Evolutionary conservation across 1,139 yeast species (phyloP).

Genomic region (Geotrichum fermentans): DNA sequence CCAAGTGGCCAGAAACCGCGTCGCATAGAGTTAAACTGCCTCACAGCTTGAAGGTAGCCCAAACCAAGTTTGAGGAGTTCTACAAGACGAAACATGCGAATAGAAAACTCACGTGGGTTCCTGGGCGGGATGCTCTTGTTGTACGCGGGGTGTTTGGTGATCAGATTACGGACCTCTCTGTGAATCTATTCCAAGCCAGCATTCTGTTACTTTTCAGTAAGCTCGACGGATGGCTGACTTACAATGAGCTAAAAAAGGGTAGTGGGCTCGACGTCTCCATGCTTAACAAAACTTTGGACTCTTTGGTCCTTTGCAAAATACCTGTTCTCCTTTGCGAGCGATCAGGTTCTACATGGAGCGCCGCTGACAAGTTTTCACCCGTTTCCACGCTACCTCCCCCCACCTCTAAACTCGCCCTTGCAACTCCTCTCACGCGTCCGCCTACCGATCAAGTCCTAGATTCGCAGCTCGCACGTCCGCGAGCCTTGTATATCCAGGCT

Average conservation of each 20-base stretch:
- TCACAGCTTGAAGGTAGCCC: neutral
- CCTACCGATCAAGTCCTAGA: neutral
- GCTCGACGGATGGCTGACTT: neutral
- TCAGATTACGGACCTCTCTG: slow-evolving; percentile 34
- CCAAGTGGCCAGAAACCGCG: slow-evolving; percentile 1
- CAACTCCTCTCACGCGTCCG: neutral
- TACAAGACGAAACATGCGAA: neutral
- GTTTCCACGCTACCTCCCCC: neutral
- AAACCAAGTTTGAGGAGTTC: neutral
- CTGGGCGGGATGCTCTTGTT: slow-evolving; percentile 33
- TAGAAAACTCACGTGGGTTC: slow-evolving; percentile 35
- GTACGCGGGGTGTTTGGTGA: slow-evolving; percentile 32
- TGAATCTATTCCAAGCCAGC: slow-evolving; percentile 34
- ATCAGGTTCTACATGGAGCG: neutral
- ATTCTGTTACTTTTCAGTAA: slow-evolving; percentile 33
- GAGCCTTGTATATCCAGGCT: slow-evolving; percentile 37
- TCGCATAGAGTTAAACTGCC: neutral
- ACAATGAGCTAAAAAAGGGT: neutral
- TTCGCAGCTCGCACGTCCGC: slow-evolving; percentile 23
- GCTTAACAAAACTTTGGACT: neutral
- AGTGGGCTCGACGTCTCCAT: neutral
- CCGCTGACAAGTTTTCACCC: neutral
- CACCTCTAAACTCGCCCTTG: neutral
- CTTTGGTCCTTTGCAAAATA: neutral
- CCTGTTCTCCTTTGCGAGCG: neutral